Base-by-base conservation (phyloP, 2,329 filamentous ascomycete genomes). In the Cladophialophora chaetospira region DNA sequence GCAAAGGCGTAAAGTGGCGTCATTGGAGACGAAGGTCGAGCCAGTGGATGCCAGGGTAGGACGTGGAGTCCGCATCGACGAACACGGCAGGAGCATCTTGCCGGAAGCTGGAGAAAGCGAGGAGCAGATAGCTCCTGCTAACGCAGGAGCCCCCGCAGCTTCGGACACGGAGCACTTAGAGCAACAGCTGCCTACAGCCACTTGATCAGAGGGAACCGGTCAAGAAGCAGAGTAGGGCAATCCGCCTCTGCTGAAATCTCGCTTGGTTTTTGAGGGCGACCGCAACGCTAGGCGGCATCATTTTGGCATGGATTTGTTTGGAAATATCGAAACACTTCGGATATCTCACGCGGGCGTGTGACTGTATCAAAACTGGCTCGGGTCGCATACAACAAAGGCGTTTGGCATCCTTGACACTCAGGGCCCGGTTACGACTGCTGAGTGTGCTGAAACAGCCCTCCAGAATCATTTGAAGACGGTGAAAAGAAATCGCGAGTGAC, bases 1-100 rank as follows among this genome's bases (percentile, higher is more conserved):
- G 91, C 76, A 84, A 38, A 51, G 62, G 23, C 52, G 19, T 23
- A 57, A 57, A 21, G 36, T 4, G 36, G 8, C 36, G 17, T 19
- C 13, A 10, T 15, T 19, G 36, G 17, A 40, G 6, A 2, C 6
- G 23, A 11, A 40, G 4, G 35, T 29, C 2, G 40, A 55, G 31
- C 17, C 29, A 15, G 19, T 33, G 5, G 35, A 13, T 26, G 17
- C 44, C 9, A 48, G 47, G 33, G 53, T 59, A 13, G 60, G 53
- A 28, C 28, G 46, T 19, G 55, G 48, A 11, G 56, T 59, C 8
- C 48, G 56, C 15, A 25, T 57, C 19, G 60, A 59, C 26, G 36
- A 49, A 10, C 42, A 55, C 19, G 55, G 56, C 3, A 51, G 53
- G 19, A 53, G 25, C 5, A 38, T 56, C 19, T 46, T 48, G 15